Percentiles rank a stretch among this genome's conserved stretches.
Evolutionary conservation across 2,329 filamentous ascomycete genomes (phyloP).

Genomic region (Fusarium vanettenii): DNA sequence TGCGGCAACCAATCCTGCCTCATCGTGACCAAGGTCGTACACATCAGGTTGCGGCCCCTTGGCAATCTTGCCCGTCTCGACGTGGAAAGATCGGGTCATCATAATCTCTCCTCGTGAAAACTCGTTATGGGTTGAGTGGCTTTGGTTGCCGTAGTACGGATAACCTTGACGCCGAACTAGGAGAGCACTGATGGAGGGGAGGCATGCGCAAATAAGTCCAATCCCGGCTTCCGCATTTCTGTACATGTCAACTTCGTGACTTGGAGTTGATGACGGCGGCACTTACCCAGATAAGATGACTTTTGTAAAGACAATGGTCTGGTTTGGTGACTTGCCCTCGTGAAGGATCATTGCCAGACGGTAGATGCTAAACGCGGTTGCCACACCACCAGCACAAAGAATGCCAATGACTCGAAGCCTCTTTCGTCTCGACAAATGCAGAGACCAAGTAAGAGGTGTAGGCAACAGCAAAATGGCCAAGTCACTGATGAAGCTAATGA

Average conservation of each 20-base stretch:
- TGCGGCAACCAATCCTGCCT: conserved; percentile 35
- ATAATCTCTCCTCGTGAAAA: conserved; percentile 43
- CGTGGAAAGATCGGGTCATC: conserved; percentile 44
- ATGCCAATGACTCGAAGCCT: conserved; percentile 29
- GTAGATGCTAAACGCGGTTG: conserved; percentile 32
- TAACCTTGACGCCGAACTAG: conserved; percentile 32
- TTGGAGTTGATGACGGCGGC: rapidly evolving
- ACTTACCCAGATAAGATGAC: conserved; percentile 33
- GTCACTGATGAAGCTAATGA: conserved; percentile 34
- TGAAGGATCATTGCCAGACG: conserved; percentile 25
- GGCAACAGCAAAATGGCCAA: conserved; percentile 29
- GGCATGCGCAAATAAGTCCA: conserved; percentile 31
- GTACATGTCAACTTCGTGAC: background rate
- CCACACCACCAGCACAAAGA: conserved; percentile 33
- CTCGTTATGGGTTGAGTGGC: conserved; percentile 12
- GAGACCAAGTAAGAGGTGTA: conserved; percentile 28
- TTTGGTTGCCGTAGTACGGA: conserved; percentile 38
- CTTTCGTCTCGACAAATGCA: conserved; percentile 25
- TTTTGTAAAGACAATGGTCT: conserved; percentile 32
- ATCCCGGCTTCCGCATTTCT: conserved; percentile 36
- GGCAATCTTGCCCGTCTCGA: conserved; percentile 34
- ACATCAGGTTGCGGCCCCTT: conserved; percentile 15
- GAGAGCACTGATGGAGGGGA: conserved; percentile 34
- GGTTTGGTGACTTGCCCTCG: conserved; percentile 23
- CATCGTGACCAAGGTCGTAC: conserved; percentile 35